Evolutionary conservation across 2,329 filamentous ascomycete genomes (phyloP).

Genomic region (Ampelomyces quisqualis): DNA sequence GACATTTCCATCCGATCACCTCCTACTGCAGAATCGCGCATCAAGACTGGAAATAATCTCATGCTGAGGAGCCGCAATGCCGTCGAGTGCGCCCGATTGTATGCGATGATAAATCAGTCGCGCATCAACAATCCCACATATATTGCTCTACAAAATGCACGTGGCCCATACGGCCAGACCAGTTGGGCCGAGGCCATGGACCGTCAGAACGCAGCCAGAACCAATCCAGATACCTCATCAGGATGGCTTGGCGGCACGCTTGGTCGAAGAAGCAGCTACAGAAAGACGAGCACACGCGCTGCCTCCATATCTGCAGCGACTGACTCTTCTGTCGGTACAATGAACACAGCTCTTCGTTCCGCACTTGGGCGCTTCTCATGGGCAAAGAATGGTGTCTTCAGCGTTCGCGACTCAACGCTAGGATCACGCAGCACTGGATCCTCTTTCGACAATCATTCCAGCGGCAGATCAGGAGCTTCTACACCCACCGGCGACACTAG

Average conservation of each 20-base stretch:
- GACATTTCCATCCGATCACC: slow-evolving; percentile 93
- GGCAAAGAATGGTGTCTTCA: slow-evolving; percentile 72
- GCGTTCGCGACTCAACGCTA: slow-evolving; percentile 77
- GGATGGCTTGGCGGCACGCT: slow-evolving; percentile 54
- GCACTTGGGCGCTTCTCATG: slow-evolving; percentile 72
- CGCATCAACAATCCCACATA: slow-evolving; percentile 93
- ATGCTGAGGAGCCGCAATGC: slow-evolving; percentile 82
- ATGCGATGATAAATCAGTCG: slow-evolving; percentile 81
- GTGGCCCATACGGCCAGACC: slow-evolving; percentile 55
- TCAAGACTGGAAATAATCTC: slow-evolving; percentile 72
- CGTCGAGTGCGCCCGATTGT: slow-evolving; percentile 78
- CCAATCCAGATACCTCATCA: slow-evolving; percentile 37
- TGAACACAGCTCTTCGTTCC: slow-evolving; percentile 72
- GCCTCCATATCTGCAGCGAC: slow-evolving; percentile 64
- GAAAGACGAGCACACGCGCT: slow-evolving; percentile 54
- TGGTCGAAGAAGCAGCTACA: slow-evolving; percentile 57
- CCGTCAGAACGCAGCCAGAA: slow-evolving; percentile 50
- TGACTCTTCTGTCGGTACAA: slow-evolving; percentile 72
- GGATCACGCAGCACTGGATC: slow-evolving; percentile 57
- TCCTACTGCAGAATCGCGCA: slow-evolving; percentile 69
- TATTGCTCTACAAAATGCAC: slow-evolving; percentile 72
- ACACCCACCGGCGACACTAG: slow-evolving; percentile 35
- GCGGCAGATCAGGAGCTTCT: slow-evolving; percentile 33
- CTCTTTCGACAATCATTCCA: slow-evolving; percentile 50
- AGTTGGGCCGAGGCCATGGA: slow-evolving; percentile 56